Conservation (phyloP, 2,329 filamentous ascomycete genomes). For the Xylariaceae sp. region DNA sequence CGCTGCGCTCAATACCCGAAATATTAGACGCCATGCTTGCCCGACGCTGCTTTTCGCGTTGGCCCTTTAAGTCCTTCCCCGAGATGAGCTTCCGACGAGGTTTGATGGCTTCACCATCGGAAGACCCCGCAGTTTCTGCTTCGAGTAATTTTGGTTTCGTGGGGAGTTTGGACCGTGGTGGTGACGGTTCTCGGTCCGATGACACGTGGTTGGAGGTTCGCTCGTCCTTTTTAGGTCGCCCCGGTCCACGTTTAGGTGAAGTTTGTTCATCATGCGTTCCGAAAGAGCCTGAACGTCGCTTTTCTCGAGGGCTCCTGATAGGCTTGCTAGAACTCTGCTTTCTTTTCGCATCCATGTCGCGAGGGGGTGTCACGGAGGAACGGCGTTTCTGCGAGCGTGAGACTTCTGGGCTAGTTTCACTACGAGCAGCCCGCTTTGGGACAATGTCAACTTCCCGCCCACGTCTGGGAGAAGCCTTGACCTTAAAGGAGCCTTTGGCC, state of each 20-base stretch:
- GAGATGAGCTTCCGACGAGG: slow-evolving; percentile 61
- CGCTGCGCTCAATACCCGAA: slow-evolving; percentile 52
- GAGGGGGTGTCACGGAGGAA: slow-evolving; percentile 44
- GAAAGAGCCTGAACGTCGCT: slow-evolving; percentile 42
- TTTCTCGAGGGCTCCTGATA: slow-evolving; percentile 46
- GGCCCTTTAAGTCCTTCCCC: slow-evolving; percentile 57
- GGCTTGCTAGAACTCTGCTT: slow-evolving; percentile 35
- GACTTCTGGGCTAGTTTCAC: slow-evolving; percentile 43
- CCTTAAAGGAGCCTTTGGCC: slow-evolving; percentile 45
- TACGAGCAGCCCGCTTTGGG: slow-evolving; percentile 39
- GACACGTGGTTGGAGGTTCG: slow-evolving; percentile 42
- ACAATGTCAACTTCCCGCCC: slow-evolving; percentile 41
- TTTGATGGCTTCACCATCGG: slow-evolving; percentile 55
- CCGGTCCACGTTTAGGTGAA: slow-evolving; percentile 48
- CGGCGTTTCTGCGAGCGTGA: slow-evolving; percentile 42
- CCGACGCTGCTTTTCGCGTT: slow-evolving; percentile 55
- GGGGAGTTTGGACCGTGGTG: slow-evolving; percentile 42
- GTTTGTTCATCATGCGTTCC: slow-evolving; percentile 44
- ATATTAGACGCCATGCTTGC: slow-evolving; percentile 55
- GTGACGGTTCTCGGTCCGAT: slow-evolving; percentile 53
- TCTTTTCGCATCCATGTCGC: slow-evolving; percentile 43
- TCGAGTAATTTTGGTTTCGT: slow-evolving; percentile 52
- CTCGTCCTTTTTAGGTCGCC: slow-evolving; percentile 54
- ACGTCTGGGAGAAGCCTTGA: slow-evolving; percentile 48
- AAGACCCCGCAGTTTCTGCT: slow-evolving; percentile 47